phyloP scores from a whole-genome alignment of 768 basidiomycete species.

The Serendipita sp. region DNA sequence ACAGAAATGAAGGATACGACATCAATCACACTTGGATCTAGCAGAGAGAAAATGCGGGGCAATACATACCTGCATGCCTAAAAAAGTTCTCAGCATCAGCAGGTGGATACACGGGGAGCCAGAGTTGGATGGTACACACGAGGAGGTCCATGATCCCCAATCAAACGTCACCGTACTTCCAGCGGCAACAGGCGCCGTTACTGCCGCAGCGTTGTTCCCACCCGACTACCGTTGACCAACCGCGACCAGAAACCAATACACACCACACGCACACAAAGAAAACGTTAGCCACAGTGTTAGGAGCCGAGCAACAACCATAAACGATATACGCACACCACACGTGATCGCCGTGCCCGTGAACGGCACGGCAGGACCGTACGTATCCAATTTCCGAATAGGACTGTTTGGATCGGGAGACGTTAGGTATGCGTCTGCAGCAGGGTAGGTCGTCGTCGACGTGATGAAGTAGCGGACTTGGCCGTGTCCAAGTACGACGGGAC shows the following conservation, averaged over 20 bases:
- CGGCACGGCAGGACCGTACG: slow-evolving; percentile 8
- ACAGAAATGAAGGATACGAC: no score
- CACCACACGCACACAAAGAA: neutral
- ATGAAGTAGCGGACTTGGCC: slow-evolving; percentile 11
- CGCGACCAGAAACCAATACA: neutral
- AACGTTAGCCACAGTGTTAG: neutral
- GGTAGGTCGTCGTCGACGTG: slow-evolving; percentile 9
- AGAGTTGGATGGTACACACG: neutral
- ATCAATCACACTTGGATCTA: no score
- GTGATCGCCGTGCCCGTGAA: slow-evolving; percentile 9
- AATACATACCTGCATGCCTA: slow-evolving; percentile 8
- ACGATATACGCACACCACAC: slow-evolving; percentile 9
- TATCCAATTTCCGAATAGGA: slow-evolving; percentile 11
- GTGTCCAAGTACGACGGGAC: slow-evolving; percentile 3
- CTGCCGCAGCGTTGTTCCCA: slow-evolving; percentile 9
- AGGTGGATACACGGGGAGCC: no score
- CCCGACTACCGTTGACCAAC: no score
- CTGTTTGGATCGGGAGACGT: slow-evolving; percentile 8
- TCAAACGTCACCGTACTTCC: slow-evolving; percentile 10
- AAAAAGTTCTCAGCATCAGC: no score
- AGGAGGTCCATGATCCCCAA: slow-evolving; percentile 10
- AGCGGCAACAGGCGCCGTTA: slow-evolving; percentile 9
- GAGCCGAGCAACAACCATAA: no score
- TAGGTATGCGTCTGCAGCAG: slow-evolving; percentile 10
- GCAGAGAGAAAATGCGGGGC: no score